phyloP scores from a whole-genome alignment of 1,284 basidiomycete species.

The Austropuccinia psidii region DNA sequence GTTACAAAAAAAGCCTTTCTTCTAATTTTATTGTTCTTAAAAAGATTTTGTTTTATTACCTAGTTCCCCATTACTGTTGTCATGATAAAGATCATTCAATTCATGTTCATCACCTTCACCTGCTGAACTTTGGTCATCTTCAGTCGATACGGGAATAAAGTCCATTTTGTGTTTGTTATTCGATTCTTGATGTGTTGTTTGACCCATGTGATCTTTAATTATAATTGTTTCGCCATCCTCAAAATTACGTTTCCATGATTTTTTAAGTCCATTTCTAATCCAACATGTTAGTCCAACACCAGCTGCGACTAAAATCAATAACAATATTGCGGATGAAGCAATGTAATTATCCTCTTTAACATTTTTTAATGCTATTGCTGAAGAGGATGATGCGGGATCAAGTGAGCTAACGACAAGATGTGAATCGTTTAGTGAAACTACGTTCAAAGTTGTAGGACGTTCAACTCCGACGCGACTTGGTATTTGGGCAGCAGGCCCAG shows the following conservation, averaged over 20 bases:
- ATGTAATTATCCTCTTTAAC: constrained; percentile 69
- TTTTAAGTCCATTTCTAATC: constrained; percentile 53
- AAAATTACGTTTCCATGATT: constrained; percentile 29
- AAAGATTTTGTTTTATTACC: too few relatives aligned
- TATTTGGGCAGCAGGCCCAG: constrained; percentile 62
- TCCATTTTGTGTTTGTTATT: neutral
- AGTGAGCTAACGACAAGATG: constrained; percentile 56
- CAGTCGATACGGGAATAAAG: neutral
- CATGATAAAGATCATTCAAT: neutral
- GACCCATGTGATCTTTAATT: neutral
- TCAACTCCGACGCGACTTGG: constrained; percentile 67
- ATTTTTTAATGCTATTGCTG: constrained; percentile 36
- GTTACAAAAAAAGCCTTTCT: too few relatives aligned
- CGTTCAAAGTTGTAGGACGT: constrained; percentile 55
- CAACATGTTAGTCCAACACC: constrained; percentile 67
- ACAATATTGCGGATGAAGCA: constrained; percentile 73
- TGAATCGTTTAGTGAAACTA: constrained; percentile 43
- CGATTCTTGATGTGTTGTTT: neutral
- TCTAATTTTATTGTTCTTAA: too few relatives aligned
- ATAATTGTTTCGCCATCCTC: neutral
- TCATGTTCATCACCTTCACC: neutral
- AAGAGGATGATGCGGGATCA: constrained; percentile 51
- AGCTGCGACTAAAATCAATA: constrained; percentile 65
- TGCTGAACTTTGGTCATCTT: neutral
- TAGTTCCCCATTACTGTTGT: too few relatives aligned